Base-by-base conservation (phyloP, 2,329 filamentous ascomycete species). In the Ophiostoma sp. region DNA sequence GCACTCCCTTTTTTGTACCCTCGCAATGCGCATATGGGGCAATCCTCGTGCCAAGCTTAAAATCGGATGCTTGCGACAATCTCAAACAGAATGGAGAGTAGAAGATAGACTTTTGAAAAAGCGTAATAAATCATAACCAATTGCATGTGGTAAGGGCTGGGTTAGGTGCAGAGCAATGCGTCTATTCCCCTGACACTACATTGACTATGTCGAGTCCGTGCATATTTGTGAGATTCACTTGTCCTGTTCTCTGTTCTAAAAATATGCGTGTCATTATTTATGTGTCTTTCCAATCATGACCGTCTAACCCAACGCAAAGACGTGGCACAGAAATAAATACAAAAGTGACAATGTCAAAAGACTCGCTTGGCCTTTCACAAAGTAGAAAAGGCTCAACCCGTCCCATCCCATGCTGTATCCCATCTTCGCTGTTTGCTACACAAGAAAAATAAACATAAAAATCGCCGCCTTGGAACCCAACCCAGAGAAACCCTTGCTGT, bases 51-150 rank as follows among this genome's bases (percentile, higher is more conserved):
- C 48, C 68, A 70, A 57, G 68, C 33, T 42, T 39, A 57, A 68
- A 70, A 70, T 57, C n/a, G n/a, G 66, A 69, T 69, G 48, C 31
- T 42, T 70, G 68, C 68, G 68, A 70, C 68, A 57, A 57, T 57
- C 68, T 69, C 66, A 69, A 69, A 57, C 48, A 45, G 2, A 31
- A 57, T 17, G n/a, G 22, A 69, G n/a, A 48, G 31, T n/a, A 11
- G 33, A 2, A 22, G 22, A 63, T 39, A 39, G 39, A 15, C 39
- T 12, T 15, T 52, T 12, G 4, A 55, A 55, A 55, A 25, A 59
- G 55, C 55, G 33, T 33, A 33, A 31, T n/a, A 1, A 31, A 17
- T 33, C 25, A 19, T 19, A 3, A 12, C 6, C 12, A 25, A 25
- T 55, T 25, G n/a, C 50, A 55, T 55, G 50, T 55, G 50, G 50